Percentiles rank a stretch among this genome's conserved stretches.
Evolutionary conservation across 2,329 filamentous ascomycete genomes (phyloP).

Genomic region (Ceratocystis huliohia): DNA sequence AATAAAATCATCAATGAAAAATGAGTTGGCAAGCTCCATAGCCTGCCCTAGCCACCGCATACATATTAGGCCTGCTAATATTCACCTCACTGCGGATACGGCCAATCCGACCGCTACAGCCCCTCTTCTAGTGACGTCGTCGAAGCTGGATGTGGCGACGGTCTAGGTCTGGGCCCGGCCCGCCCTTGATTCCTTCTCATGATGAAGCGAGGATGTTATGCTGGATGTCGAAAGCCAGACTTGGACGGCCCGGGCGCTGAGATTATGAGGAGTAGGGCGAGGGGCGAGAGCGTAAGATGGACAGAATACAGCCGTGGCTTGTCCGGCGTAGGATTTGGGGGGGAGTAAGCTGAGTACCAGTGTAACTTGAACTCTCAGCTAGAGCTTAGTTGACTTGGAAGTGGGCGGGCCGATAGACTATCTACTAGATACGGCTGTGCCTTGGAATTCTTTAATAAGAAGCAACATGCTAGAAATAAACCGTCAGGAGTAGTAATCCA

Average conservation of each 20-base stretch:
- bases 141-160: not conserved
- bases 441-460: not conserved
- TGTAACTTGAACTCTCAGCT: too few relatives aligned
- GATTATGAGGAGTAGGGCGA: too few relatives aligned
- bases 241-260: too few relatives aligned
- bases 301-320: too few relatives aligned
- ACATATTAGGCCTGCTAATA: conserved; percentile 9
- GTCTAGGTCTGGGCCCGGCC: not conserved
- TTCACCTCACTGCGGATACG: conserved; percentile 4
- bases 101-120: not conserved
- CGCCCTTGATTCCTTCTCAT: not conserved
- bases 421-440: not conserved
- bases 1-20: too few relatives aligned
- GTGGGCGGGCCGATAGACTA: not conserved
- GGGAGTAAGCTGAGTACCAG: too few relatives aligned
- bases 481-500: not conserved
- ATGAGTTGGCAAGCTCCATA: too few relatives aligned
- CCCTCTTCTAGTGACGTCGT: conserved; percentile 6
- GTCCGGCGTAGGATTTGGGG: too few relatives aligned
- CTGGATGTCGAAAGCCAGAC: too few relatives aligned
- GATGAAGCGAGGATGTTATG: too few relatives aligned
- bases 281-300: too few relatives aligned
- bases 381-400: not conserved
- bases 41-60: too few relatives aligned
- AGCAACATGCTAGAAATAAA: conserved; percentile 2